Evolutionary conservation across 345 rosid genomes (phyloP), one percentile per base, ranked within the genome.

Genomic region (Salix suchowensis): DNA sequence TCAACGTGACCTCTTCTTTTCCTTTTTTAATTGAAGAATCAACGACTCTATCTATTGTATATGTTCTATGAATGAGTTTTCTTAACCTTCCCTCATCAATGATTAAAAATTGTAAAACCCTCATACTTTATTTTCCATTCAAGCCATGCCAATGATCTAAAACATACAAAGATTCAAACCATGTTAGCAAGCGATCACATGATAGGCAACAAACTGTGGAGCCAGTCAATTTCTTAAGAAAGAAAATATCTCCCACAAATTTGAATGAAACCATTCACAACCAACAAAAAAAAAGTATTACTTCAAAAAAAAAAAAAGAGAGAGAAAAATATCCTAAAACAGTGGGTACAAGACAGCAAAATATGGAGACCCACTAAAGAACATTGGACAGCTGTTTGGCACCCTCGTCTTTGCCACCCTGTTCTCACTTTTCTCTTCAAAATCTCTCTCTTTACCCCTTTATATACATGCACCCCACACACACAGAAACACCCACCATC

Each of bases 321-420:
- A 66, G 52, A 21, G 36, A 7, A 44, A 1, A 14, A 24, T 50
- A 36, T 39, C 13, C 18, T 64, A 67, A 76, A 36, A 36, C 42
- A 52, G 52, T 65, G 52, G 72, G 61, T 73, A 8, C n/a, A 36
- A 9, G 34, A 78, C 54, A 73, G 80, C 65, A 54, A 66, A 60
- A 55, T 50, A 15, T 44, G 54, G 44, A 50, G 76, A 23, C 70
- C 73, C 71, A 74, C 66, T 23, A 19, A 54, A 9, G 6, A 23
- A 37, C 28, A 34, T 24, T 8, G 2, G 73, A 73, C 74, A 79
- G 78, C 82, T 68, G 78, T 68, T 34, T 68, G 69, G 71, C 68
- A 60, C 74, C 64, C 30, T 55, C 60, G 44, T 74, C 74, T 3
- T 62, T 19, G 77, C 82, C 77, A 68, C 74, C 69, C 82, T 74